Conservation (phyloP, 208 protist genomes). For the Herpetomonas samuelpessoai region DNA sequence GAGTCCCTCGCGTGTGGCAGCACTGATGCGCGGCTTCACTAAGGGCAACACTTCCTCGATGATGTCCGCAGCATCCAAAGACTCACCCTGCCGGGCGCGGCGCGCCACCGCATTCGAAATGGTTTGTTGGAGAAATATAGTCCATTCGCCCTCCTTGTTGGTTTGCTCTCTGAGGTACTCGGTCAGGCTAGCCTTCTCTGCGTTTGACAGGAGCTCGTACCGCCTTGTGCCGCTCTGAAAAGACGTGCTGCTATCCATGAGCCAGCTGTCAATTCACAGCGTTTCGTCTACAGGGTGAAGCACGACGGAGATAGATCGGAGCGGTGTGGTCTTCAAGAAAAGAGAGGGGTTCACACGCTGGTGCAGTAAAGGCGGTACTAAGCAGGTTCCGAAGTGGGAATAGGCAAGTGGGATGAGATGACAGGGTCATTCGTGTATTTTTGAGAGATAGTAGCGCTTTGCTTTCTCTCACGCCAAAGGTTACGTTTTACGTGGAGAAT, state of each 20-base stretch:
- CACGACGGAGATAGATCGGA: too few species aligned
- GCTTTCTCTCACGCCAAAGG: too few species aligned
- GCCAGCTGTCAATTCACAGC: too few species aligned
- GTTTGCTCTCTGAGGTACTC: background rate
- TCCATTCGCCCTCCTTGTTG: conserved; percentile 10
- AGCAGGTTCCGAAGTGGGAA: too few species aligned
- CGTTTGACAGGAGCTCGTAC: background rate
- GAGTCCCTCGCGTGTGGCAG: conserved; percentile 52
- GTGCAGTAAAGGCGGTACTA: too few species aligned
- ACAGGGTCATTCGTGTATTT: too few species aligned
- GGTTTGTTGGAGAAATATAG: conserved; percentile 6
- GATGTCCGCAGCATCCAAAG: conserved; percentile 51
- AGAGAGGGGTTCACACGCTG: too few species aligned
- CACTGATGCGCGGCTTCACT: conserved; percentile 36
- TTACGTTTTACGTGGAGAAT: too few species aligned
- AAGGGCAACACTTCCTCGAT: conserved; percentile 58
- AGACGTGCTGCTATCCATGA: background rate
- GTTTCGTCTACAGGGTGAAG: too few species aligned
- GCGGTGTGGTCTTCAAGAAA: too few species aligned
- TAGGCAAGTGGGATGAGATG: too few species aligned
- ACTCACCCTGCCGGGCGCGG: conserved; percentile 34
- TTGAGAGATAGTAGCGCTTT: too few species aligned
- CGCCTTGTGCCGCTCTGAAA: background rate
- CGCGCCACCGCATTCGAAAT: conserved; percentile 31
- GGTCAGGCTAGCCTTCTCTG: background rate